Evolutionary conservation across 768 basidiomycete species (phyloP), one percentile per base, ranked within the genome.

Genomic region (Leccinum uliginosum): DNA sequence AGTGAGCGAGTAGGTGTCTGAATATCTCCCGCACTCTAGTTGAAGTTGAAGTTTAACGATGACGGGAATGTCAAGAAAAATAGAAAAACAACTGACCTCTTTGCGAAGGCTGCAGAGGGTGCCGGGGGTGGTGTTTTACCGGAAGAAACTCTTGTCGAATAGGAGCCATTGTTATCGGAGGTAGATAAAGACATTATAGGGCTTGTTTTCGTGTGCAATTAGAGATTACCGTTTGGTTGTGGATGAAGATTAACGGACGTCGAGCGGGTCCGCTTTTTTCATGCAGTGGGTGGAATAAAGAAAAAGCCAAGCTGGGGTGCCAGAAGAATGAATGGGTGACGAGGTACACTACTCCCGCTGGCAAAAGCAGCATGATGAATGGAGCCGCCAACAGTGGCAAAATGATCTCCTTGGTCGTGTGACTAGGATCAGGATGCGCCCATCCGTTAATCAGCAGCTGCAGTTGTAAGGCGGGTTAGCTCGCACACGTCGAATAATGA

Each of bases 1-100:
- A 99, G 78, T 32, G 93, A 95, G 51, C 97, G 87, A 11, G 96
- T 96, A 34, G 97, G 96, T 40, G 92, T 88, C 74, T 98, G 95
- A 53, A 87, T 83, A 93, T 78, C 73, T 96, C 93, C 66, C 93
- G 80, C 54, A 93, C 90, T 65, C 94, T 95, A 59, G 19, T 6
- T 40, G 30, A 32, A 14, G 48, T 11, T 50, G 43, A 53, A 10
- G 60, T 59, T n/a, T 59, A 70, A 61, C 60, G 50, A 56, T 50
- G 52, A 51, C 27, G 50, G 61, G 51, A 62, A 47, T 60, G 63
- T 26, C 21, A 45, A 32, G 54, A 19, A 60, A 67, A 57, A 47
- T n/a, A 32, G 54, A 19, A 60, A 67, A 57, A 47, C 21, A 35
- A 59, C 79, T 29, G 46, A 91, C 91, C 91, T 84, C 81, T 92